Percentiles rank a stretch among this genome's conserved stretches.
These are phyloP conservation scores for Kalmanozyma brasiliensis DNA, from an alignment of 1,284 basidiomycete species.

Conservation along the genomic window DNA sequence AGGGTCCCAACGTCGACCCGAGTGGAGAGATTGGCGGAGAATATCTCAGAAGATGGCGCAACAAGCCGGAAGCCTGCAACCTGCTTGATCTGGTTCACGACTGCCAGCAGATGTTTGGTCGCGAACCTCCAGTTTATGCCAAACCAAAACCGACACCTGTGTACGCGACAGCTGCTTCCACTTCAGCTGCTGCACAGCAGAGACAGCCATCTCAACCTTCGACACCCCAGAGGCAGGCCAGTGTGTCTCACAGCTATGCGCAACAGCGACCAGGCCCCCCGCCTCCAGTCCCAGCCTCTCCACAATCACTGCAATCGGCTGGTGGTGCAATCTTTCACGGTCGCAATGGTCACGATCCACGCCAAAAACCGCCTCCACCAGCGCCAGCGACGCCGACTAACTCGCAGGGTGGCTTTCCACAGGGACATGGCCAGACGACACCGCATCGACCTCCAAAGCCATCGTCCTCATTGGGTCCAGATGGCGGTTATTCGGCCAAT, in stretches of 20 bases:
- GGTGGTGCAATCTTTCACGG: conserved; percentile 9
- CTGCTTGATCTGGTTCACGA: conserved; percentile 76
- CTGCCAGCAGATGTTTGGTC: conserved; percentile 83
- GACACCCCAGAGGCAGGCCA: conserved; percentile 33
- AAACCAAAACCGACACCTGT: conserved; percentile 73
- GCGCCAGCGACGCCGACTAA: conserved; percentile 11
- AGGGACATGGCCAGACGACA: conserved; percentile 5
- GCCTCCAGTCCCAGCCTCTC: conserved; percentile 28
- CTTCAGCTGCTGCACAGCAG: neutral
- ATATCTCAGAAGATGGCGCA: conserved; percentile 81
- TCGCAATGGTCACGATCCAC: conserved; percentile 6
- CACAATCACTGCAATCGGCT: conserved; percentile 16
- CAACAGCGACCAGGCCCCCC: conserved; percentile 13
- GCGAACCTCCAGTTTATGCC: conserved; percentile 88
- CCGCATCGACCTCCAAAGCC: conserved; percentile 46
- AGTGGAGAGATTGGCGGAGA: conserved; percentile 79
- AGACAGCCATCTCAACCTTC: conserved; percentile 43
- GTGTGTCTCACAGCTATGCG: conserved; percentile 8
- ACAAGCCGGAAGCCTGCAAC: conserved; percentile 86
- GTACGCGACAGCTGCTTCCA: conserved; percentile 27
- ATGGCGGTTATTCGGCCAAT: conserved; percentile 16
- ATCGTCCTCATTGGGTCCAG: conserved; percentile 16
- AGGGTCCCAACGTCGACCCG: conserved; percentile 80
- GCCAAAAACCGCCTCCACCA: conserved; percentile 34
- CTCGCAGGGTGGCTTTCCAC: conserved; percentile 9